Evolutionary conservation across 768 basidiomycete genomes (phyloP).

Genomic region (Suillus variegatus): DNA sequence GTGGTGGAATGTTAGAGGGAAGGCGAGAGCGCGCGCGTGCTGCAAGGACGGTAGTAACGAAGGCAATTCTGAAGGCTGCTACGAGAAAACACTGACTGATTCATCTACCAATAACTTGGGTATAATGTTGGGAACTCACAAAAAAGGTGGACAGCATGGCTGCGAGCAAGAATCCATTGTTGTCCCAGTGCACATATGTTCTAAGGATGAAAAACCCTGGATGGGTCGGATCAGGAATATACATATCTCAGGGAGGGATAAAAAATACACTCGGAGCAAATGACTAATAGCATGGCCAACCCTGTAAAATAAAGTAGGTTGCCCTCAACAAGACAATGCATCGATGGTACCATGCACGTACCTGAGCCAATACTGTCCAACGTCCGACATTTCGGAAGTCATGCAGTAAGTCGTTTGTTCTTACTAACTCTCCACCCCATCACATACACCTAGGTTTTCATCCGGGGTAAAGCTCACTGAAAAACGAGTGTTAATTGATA

Average conservation of each 20-base stretch:
- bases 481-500: no score
- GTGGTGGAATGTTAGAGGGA: no score
- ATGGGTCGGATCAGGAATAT: neutral
- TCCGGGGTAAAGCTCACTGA: no score
- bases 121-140: neutral
- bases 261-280: neutral
- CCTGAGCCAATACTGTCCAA: neutral
- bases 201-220: neutral
- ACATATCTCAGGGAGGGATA: neutral
- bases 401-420: neutral
- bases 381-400: neutral
- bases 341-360: neutral
- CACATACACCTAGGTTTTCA: no score
- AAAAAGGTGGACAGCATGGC: neutral
- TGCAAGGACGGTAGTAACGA: neutral
- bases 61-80: neutral
- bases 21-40: neutral
- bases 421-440: no score
- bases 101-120: neutral
- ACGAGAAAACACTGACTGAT: neutral
- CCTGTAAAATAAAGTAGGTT: neutral
- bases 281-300: neutral
- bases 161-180: neutral
- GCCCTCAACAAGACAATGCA: neutral
- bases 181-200: neutral